Conservation (phyloP, 768 basidiomycete genomes). For the Mycena galericulata region DNA sequence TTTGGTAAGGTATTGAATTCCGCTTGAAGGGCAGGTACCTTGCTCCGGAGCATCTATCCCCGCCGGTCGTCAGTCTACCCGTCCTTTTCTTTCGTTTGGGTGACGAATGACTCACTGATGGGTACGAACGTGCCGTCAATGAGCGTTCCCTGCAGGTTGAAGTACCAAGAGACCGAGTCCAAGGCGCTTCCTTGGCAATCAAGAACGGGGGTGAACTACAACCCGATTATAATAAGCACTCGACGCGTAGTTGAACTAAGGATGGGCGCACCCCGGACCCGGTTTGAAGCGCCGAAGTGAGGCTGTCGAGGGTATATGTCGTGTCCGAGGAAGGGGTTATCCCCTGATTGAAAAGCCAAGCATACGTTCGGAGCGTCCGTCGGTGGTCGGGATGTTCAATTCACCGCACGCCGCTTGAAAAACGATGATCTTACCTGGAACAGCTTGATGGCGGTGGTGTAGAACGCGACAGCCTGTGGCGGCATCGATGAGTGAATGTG, state of each 20-base stretch:
- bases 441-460: conserved; percentile 40
- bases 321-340: conserved; percentile 60
- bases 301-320: conserved; percentile 56
- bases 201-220: conserved; percentile 60
- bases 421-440: conserved; percentile 20
- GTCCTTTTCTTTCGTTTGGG: too few relatives aligned
- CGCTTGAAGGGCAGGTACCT: conserved; percentile 55
- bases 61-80: too few relatives aligned
- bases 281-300: conserved; percentile 54
- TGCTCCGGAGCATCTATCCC: conserved; percentile 56
- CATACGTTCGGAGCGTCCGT: conserved; percentile 66
- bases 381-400: too few relatives aligned
- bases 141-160: conserved; percentile 64
- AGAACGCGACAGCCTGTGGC: conserved; percentile 77
- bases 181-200: conserved; percentile 55
- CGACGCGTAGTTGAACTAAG: too few relatives aligned
- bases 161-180: conserved; percentile 65
- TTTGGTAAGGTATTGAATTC: conserved; percentile 64
- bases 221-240: too few relatives aligned
- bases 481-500: neutral
- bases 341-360: conserved; percentile 64
- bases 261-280: conserved; percentile 48
- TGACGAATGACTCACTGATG: too few relatives aligned
- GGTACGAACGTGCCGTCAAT: conserved; percentile 65
- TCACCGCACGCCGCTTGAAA: too few relatives aligned